Evolutionary conservation across 805 yeast species (phyloP), one percentile per base, ranked within the genome.

Genomic region (Millerozyma miso): DNA sequence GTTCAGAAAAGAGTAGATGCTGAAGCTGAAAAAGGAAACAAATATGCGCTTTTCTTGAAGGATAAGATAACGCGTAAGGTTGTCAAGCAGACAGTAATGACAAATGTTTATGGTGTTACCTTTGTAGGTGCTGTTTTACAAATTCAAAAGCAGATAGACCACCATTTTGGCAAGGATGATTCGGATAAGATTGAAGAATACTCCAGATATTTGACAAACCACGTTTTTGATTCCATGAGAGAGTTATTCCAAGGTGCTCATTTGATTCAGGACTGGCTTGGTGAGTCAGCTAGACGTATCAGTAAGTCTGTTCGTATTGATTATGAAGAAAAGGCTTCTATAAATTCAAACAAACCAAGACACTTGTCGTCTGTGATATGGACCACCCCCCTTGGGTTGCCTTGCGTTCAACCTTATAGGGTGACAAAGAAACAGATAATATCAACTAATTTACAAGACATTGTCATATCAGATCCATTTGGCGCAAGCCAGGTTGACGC

Each of bases 81-180:
- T 37, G 96, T 93, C 31, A 91, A 91, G 59, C 99, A 91, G 61
- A 88, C 99, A 0, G 98, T 91, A 19, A 91, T 91, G 99, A 91
- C 99, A 0, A 90, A 89, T 56, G 99, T 91, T 31, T 91, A 91
- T 59, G 99, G 99, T 55, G 99, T 91, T 10, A 91, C 99, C 0
- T 88, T 78, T 58, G 77, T 88, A 48, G 99, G 99, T 14, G 99
- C 98, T 0, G 79, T 88, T 14, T 83, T 82, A 3, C 99, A 91
- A 65, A 88, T 91, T 55, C 78, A 80, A 44, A 85, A 83, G 55
- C 90, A 90, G 58, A 67, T 91, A 43, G 77, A 76, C 23, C 82
- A 79, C 38, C 62, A 79, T 40, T 79, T 77, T 44, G 79, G 71
- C 18, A 68, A 77, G 42, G 71, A 70, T 37, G 65, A 77, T 0